Evolutionary conservation across 1,284 basidiomycete species (phyloP), one percentile per base, ranked within the genome.

Genomic region (Cystodermella granulosa): DNA sequence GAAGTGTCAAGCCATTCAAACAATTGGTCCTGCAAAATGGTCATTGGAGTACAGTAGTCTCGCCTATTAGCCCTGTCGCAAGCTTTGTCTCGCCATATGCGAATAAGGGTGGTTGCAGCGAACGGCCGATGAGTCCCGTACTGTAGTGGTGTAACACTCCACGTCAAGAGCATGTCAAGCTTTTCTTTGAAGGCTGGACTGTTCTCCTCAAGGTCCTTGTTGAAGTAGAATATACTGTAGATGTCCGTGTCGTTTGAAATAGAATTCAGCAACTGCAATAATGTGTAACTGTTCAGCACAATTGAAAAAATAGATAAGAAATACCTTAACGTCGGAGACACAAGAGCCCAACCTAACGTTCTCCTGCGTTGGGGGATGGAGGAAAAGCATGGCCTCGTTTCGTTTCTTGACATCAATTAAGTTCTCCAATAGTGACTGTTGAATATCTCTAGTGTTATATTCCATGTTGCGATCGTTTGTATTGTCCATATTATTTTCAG

Each of bases 1-100:
- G 76, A 84, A 1, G 70, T 73, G 58, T 92, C 87, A 21, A 95
- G 73, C 92, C 92, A 95, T 46, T 87, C 83, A 60, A 93, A 91
- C 2, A 94, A 61, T 44, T 78, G 71, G 55, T 86, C 82, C 55
- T 89, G 82, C 8, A 90, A 66, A 42, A 79, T 73, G 45, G 77
- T 76, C 50, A 76, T 73, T 2, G 82, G 81, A 7, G 75, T 74
- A 8, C 70, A 65, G 24, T 73, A 65, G 48, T 81, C 77, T 22
- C 83, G 73, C 35, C 81, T 72, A 45, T 73, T 74, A 6, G 81
- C 80, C 23, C 81, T 72, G 49, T 81, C 78, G 43, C 76, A 76
- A 13, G 77, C 77, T 52, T 71, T 76, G 46, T 83, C 79, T 42
- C 82, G 75, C 78, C 88, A 91, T 36, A 77, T 74, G 16, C 74